Base-by-base conservation (phyloP, 345 rosid species). In the Nephelium lappaceum region DNA sequence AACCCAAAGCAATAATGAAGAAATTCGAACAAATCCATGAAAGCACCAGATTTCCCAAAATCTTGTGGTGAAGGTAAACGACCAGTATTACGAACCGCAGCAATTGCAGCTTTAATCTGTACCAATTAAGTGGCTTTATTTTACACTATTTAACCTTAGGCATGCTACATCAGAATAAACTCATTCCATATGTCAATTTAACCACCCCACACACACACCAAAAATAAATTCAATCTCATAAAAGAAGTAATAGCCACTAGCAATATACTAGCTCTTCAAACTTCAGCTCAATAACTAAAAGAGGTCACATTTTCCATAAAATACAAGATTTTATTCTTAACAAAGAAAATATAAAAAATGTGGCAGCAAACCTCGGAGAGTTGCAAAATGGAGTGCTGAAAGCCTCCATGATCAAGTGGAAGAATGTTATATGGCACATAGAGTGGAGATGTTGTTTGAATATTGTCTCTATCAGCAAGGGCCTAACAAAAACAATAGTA, bases 341-440 rank as follows among this genome's bases (percentile, higher is more conserved):
- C 62, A 66, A 68, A 14, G 21, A 71, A 65, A 71, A 72, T 39
- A 57, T 61, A 11, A 71, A 84, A 15, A 82, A 24, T 73, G 79
- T 69, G 74, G 77, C 67, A 70, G 66, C 87, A 81, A 85, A 94
- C 98, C 97, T 94, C 98, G 68, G 93, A 87, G 27, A 91, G 78
- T 82, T 90, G 89, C 97, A 91, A 91, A 83, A 93, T 92, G 78
- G 95, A 88, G 38, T 91, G 98, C 89, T 84, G 95, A 86, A 86
- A 85, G 38, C 92, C 93, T 88, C 98, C 98, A 71, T 87, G 86
- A 79, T 84, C 93, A 39, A 93, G 96, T 73, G 98, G 97, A 81
- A 95, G 97, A 85, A 95, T 93, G 89, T 95, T 95, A 85, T 90
- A 95, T 0, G 95, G 92, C 57, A 94, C 91, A 77, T 87, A 90